phyloP scores from a whole-genome alignment of 2,329 filamentous ascomycete species.

The Neobulgaria alba region DNA sequence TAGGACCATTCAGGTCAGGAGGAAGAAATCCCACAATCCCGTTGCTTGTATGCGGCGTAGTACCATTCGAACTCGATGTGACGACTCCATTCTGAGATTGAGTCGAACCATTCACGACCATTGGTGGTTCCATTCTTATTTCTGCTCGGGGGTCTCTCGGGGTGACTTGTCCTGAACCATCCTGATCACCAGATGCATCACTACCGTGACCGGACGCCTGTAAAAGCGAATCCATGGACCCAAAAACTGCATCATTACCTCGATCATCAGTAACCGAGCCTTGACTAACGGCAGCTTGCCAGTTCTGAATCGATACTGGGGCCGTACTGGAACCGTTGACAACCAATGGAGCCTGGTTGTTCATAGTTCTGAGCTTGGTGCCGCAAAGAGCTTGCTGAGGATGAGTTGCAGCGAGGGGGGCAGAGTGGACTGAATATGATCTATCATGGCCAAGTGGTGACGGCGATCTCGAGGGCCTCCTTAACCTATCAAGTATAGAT shows the following conservation, averaged over 20 bases:
- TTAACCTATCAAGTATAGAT: constrained; percentile 27
- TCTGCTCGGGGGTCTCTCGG: constrained; percentile 18
- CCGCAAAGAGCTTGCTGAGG: constrained; percentile 22
- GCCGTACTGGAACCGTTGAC: constrained; percentile 27
- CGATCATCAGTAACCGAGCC: constrained; percentile 20
- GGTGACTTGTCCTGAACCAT: constrained; percentile 20
- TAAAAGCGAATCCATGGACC: constrained; percentile 24
- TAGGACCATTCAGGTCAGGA: constrained; percentile 16
- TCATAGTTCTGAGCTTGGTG: constrained; percentile 21
- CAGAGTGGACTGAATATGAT: constrained; percentile 23
- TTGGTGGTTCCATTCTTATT: constrained; percentile 10
- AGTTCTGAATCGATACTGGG: constrained; percentile 21
- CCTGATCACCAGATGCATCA: constrained; percentile 18
- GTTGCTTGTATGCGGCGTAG: constrained; percentile 5
- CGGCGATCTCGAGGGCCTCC: constrained; percentile 27
- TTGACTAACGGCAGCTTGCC: constrained; percentile 22
- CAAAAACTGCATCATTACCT: constrained; percentile 16
- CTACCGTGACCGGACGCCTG: constrained; percentile 19
- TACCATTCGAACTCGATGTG: constrained; percentile 7
- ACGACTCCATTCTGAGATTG: constrained; percentile 1
- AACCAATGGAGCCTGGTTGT: constrained; percentile 23
- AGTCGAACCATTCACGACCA: constrained; percentile 24
- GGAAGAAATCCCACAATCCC: constrained; percentile 13
- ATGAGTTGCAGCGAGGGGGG: constrained; percentile 15
- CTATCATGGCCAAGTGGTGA: constrained; percentile 29